Evolutionary conservation across 345 rosid genomes (phyloP).

Genomic region (Populus deltoides): DNA sequence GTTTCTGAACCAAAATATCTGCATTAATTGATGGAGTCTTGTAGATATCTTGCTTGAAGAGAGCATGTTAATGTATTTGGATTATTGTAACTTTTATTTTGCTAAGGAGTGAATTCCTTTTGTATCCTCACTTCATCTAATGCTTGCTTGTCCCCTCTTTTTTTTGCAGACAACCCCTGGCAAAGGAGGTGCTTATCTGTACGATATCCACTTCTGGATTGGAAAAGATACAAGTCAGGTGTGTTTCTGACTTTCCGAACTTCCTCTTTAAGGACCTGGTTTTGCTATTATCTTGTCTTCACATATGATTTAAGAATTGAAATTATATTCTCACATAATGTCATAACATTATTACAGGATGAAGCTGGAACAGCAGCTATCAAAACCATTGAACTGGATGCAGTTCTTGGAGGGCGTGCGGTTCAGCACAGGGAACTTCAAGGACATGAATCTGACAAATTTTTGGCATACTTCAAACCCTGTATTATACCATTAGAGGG

Average conservation of each 20-base stretch:
- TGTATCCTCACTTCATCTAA: conserved; percentile 7
- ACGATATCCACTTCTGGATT: conserved; percentile 95
- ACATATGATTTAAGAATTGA: conserved; percentile 3
- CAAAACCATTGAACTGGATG: conserved; percentile 95
- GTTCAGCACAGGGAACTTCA: conserved; percentile 96
- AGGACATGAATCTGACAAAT: conserved; percentile 96
- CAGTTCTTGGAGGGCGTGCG: conserved; percentile 95
- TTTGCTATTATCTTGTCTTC: conserved; percentile 7
- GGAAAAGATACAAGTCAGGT: conserved; percentile 99
- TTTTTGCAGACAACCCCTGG: conserved; percentile 65
- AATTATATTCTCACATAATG: conserved; percentile 16
- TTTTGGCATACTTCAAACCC: conserved; percentile 95
- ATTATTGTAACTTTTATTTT: not conserved
- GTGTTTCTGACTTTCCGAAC: conserved; percentile 11
- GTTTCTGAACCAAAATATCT: not conserved
- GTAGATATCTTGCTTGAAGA: not conserved
- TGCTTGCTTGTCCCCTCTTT: conserved; percentile 11
- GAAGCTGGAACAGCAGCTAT: conserved; percentile 99
- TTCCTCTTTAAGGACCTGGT: not conserved
- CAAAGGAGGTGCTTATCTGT: conserved; percentile 80
- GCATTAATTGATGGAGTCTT: not conserved
- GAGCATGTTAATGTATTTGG: not conserved
- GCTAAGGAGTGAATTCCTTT: not conserved
- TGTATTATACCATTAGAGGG: conserved; percentile 96
- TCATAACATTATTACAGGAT: conserved; percentile 50